These are phyloP conservation scores for Aspergillus bridgeri DNA, from an alignment of 495 filamentous ascomycete species.

Conservation along the genomic window DNA sequence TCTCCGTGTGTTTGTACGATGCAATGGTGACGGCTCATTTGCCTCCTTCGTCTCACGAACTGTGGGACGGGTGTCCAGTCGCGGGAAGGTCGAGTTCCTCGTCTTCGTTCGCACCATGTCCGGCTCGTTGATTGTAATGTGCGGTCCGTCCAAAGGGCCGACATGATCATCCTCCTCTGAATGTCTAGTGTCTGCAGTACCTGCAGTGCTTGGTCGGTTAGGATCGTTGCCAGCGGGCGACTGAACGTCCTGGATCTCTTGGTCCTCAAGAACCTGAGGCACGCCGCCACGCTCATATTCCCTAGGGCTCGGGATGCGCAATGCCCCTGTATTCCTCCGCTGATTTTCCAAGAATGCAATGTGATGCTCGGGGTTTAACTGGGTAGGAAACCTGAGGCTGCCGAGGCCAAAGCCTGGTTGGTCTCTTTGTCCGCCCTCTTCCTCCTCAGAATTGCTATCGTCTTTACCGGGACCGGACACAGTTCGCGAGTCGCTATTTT, in stretches of 20 bases:
- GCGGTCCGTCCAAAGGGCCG: constrained; percentile 40
- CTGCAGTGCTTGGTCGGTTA: no score
- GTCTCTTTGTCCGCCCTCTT: constrained; percentile 15
- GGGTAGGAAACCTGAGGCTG: constrained; percentile 46
- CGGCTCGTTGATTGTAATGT: constrained; percentile 65
- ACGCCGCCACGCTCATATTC: constrained; percentile 78
- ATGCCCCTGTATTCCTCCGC: constrained; percentile 66
- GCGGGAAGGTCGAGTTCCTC: constrained; percentile 36
- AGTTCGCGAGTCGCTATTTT: constrained; percentile 22
- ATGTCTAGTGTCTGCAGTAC: constrained; percentile 15
- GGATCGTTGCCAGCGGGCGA: constrained; percentile 8
- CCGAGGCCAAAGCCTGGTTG: constrained; percentile 22
- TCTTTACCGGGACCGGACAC: constrained; percentile 22
- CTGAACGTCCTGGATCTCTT: constrained; percentile 13
- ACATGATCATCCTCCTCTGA: constrained; percentile 24
- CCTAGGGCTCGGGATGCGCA: constrained; percentile 83
- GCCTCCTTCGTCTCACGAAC: constrained; percentile 34
- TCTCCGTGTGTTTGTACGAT: constrained; percentile 23
- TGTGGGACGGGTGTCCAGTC: constrained; percentile 38
- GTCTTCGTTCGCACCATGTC: constrained; percentile 35
- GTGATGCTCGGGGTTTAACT: constrained; percentile 65
- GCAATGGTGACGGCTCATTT: constrained; percentile 19
- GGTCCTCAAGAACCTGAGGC: constrained; percentile 57
- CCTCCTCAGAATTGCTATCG: constrained; percentile 16
- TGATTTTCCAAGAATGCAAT: constrained; percentile 86